phyloP scores from a whole-genome alignment of 2,329 filamentous ascomycete species.

The Neonectria faginata region DNA sequence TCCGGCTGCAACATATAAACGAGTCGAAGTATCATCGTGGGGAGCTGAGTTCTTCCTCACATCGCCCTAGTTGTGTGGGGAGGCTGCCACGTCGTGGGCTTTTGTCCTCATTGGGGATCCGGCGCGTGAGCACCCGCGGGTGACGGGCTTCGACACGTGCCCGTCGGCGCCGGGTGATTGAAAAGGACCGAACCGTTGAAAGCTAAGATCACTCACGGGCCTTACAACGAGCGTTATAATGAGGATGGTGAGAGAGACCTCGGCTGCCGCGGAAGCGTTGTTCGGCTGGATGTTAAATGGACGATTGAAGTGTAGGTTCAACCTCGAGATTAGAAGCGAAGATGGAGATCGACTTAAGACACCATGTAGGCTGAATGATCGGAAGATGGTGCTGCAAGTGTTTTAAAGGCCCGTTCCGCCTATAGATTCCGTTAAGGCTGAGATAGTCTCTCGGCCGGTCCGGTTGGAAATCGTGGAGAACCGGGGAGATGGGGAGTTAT shows the following conservation, averaged over 20 bases:
- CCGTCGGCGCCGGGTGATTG: conserved; percentile 6
- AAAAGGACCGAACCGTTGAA: conserved; percentile 1
- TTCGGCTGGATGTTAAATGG: conserved; percentile 66
- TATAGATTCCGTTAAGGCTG: conserved; percentile 13
- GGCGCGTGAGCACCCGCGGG: conserved; percentile 10
- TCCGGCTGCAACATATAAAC: conserved; percentile 11
- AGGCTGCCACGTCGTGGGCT: background rate
- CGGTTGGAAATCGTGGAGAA: conserved; percentile 7
- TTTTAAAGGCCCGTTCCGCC: background rate
- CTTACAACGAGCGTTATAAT: background rate
- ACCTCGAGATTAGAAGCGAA: conserved; percentile 46
- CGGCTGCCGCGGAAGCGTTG: conserved; percentile 5
- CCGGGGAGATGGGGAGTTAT: too few species aligned
- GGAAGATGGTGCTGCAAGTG: background rate
- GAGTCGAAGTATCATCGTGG: background rate
- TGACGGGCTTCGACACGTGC: conserved; percentile 12
- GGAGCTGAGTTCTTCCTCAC: background rate
- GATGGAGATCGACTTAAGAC: background rate
- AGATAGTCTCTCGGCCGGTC: conserved; percentile 16
- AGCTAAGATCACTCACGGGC: background rate
- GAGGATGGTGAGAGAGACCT: background rate
- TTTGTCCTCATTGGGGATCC: background rate
- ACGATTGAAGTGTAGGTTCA: conserved; percentile 72
- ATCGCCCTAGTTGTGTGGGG: background rate
- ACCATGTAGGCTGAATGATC: background rate